Conservation (phyloP, 306 rosid genomes). For the Dryas octopetala region DNA sequence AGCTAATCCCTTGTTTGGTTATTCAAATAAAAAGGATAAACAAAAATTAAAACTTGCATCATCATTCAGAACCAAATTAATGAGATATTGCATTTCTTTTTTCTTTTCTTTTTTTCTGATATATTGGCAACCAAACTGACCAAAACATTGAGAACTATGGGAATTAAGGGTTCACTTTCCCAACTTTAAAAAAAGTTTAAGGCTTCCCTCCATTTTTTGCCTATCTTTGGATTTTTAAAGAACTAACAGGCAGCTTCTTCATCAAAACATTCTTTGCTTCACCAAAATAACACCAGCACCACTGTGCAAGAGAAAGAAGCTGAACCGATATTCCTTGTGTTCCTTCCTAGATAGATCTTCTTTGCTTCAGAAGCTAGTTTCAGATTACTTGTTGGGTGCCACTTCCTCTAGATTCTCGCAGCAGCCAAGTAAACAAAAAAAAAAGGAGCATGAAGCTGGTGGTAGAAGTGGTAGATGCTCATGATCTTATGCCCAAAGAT, state of each 20-base stretch:
- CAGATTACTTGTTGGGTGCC: slow-evolving; percentile 48
- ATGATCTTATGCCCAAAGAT: slow-evolving; percentile 68
- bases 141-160: neutral
- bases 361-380: slow-evolving; percentile 66
- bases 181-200: slow-evolving; percentile 35
- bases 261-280: slow-evolving; percentile 73
- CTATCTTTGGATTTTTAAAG: slow-evolving; percentile 23
- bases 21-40: too few relatives aligned
- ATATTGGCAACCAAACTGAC: neutral
- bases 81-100: neutral
- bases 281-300: slow-evolving; percentile 29
- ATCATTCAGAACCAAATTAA: neutral
- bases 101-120: neutral
- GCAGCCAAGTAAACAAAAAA: slow-evolving; percentile 10
- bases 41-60: too few relatives aligned
- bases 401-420: slow-evolving; percentile 43
- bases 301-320: slow-evolving; percentile 32
- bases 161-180: slow-evolving; percentile 10
- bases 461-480: slow-evolving; percentile 61
- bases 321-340: slow-evolving; percentile 16
- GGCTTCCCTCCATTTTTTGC: slow-evolving; percentile 37
- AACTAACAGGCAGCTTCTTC: slow-evolving; percentile 45
- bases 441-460: slow-evolving; percentile 60
- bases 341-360: slow-evolving; percentile 46
- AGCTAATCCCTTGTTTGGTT: too few relatives aligned